Evolutionary conservation across 2,329 filamentous ascomycete species (phyloP).

Genomic region (Botrytis hyacinthi): DNA sequence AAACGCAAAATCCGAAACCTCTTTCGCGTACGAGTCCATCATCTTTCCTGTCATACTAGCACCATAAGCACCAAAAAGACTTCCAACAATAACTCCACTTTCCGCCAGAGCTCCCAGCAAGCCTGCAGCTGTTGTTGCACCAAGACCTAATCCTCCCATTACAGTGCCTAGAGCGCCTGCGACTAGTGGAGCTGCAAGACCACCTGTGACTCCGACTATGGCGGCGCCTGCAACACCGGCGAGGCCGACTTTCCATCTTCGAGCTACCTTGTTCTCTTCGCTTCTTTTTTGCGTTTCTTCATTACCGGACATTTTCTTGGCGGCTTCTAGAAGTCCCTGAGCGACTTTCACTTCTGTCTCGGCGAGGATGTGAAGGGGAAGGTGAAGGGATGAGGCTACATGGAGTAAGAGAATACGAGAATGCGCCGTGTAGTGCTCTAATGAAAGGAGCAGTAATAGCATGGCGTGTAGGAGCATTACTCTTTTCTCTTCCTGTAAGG

Average conservation of each 20-base stretch:
- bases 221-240: slow-evolving; percentile 86
- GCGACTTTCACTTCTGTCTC: slow-evolving; percentile 75
- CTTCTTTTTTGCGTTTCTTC: slow-evolving; percentile 71
- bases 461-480: slow-evolving; percentile 69
- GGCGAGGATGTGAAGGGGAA: slow-evolving; percentile 62
- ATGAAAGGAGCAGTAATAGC: slow-evolving; percentile 68
- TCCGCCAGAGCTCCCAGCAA: slow-evolving; percentile 79
- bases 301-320: slow-evolving; percentile 66
- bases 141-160: slow-evolving; percentile 73
- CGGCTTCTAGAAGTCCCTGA: slow-evolving; percentile 69
- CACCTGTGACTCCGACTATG: slow-evolving; percentile 69
- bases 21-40: slow-evolving; percentile 82
- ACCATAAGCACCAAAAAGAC: slow-evolving; percentile 89
- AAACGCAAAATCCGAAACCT: slow-evolving; percentile 87
- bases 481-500: slow-evolving; percentile 59
- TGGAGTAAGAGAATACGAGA: slow-evolving; percentile 70
- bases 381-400: slow-evolving; percentile 66
- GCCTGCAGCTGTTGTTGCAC: slow-evolving; percentile 69
- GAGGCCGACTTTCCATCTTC: slow-evolving; percentile 88
- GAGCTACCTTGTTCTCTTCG: slow-evolving; percentile 65
- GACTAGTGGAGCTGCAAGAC: slow-evolving; percentile 70
- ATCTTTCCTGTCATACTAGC: slow-evolving; percentile 79
- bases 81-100: slow-evolving; percentile 75
- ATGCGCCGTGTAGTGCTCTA: slow-evolving; percentile 74
- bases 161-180: slow-evolving; percentile 41